phyloP scores from a whole-genome alignment of 2,329 filamentous ascomycete genomes.

The Colletotrichum musicola region DNA sequence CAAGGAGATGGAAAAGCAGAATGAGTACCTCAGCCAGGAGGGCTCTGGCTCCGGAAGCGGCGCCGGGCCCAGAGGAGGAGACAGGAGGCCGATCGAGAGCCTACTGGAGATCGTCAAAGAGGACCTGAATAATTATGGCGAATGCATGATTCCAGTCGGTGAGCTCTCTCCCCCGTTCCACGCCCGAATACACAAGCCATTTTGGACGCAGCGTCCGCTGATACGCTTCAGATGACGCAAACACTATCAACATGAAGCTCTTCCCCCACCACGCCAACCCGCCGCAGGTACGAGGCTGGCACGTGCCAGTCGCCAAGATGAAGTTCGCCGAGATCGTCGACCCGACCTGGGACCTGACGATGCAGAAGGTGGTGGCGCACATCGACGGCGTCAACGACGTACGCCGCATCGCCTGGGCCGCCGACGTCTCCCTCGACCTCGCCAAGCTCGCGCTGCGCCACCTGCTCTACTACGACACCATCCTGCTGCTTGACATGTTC shows the following conservation, averaged over 20 bases:
- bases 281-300: conserved; percentile 84
- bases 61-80: conserved; percentile 26
- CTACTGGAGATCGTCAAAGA: conserved; percentile 85
- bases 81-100: conserved; percentile 80
- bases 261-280: conserved; percentile 87
- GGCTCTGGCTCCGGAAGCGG: conserved; percentile 49
- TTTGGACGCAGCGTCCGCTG: neutral
- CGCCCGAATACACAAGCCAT: neutral
- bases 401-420: conserved; percentile 84
- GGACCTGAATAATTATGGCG: conserved; percentile 95
- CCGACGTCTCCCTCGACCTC: conserved; percentile 88
- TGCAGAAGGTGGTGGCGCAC: conserved; percentile 83
- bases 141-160: conserved; percentile 98
- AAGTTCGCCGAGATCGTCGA: conserved; percentile 74
- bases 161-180: conserved; percentile 47
- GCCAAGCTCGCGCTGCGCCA: conserved; percentile 90
- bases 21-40: conserved; percentile 80
- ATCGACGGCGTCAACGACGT: conserved; percentile 95
- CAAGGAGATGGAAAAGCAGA: conserved; percentile 92
- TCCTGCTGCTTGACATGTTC: conserved; percentile 93
- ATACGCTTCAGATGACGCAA: conserved; percentile 78
- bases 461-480: conserved; percentile 91
- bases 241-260: conserved; percentile 96
- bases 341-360: conserved; percentile 80
- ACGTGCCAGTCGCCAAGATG: conserved; percentile 85